Base-by-base conservation (phyloP, 116 monocot species). In the Papilionanthe hybrid region DNA sequence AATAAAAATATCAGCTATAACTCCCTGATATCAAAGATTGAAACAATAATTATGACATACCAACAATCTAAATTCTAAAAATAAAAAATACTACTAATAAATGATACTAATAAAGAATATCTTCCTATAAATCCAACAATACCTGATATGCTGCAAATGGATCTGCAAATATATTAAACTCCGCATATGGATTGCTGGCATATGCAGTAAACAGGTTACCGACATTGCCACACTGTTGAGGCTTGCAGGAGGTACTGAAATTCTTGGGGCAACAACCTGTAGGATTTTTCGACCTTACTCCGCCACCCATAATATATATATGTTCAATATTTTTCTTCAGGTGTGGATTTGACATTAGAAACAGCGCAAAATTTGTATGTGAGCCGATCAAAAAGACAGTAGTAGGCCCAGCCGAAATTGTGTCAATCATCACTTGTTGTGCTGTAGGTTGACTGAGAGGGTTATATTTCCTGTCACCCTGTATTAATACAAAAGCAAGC, bases 111-210 rank as follows among this genome's bases (percentile, higher is more conserved):
- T 2, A 37, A 37, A 37, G 37, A 37, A 37, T 2, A 37, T 37
- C 37, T 37, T 37, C 37, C 37, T 37, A 37, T 2, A 3, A 37
- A 37, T 37, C 37, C 37, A 37, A 37, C 37, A 37, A 37, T 83
- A 93, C 96, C 96, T 96, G 93, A 68, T 93, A 93, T 27, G 96
- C 93, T 55, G 96, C 87, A 78, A 96, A 93, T 79, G 93, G 96
- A 82, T 96, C 96, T 71, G 63, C 79, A 83, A 92, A 96, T 15
- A 96, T 90, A 78, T 96, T 96, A 85, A 86, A 96, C 66, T 96
- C 96, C 10, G 96, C 96, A 86, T 88, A 88, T 20, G 96, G 96
- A 73, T 96, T 96, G 60, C 74, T 86, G 8, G 41, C 66, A 77
- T 83, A 93, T 30, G 74, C 77, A 27, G 90, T 83, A 82, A 89